A percentile compares a stretch with the other conserved stretches of the same genome.
These are phyloP conservation scores for Boletales sp. DNA, from an alignment of 768 basidiomycete genomes.

Conservation along the genomic window DNA sequence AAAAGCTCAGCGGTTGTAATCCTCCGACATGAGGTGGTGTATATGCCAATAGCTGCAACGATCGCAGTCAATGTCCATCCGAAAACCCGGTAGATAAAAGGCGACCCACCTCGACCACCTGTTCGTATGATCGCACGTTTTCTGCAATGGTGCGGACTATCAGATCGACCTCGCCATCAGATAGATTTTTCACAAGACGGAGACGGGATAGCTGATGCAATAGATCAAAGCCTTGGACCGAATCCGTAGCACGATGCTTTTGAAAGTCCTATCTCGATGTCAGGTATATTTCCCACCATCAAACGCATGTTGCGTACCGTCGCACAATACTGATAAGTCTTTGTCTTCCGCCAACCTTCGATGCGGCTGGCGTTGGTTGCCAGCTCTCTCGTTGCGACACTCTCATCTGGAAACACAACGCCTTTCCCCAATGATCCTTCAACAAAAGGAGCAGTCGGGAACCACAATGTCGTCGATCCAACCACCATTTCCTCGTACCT, in stretches of 20 bases:
- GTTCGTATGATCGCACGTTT: conserved; percentile 76
- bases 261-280: conserved; percentile 59
- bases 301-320: conserved; percentile 45
- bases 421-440: conserved; percentile 68
- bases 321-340: conserved; percentile 70
- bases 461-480: conserved; percentile 76
- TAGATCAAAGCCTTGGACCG: conserved; percentile 81
- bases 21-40: conserved; percentile 78
- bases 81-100: neutral
- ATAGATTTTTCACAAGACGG: conserved; percentile 65
- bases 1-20: conserved; percentile 80
- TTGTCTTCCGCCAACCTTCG: conserved; percentile 89
- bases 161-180: conserved; percentile 66
- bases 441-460: conserved; percentile 52
- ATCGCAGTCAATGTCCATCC: neutral
- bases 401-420: conserved; percentile 73
- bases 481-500: conserved; percentile 83
- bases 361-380: conserved; percentile 76
- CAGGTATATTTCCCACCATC: neutral
- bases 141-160: conserved; percentile 76
- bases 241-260: conserved; percentile 46
- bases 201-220: conserved; percentile 83
- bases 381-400: conserved; percentile 62
- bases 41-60: conserved; percentile 69
- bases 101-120: conserved; percentile 74